Evolutionary conservation across 164 flowering plant species (phyloP).

Genomic region (Vitis rupestris): DNA sequence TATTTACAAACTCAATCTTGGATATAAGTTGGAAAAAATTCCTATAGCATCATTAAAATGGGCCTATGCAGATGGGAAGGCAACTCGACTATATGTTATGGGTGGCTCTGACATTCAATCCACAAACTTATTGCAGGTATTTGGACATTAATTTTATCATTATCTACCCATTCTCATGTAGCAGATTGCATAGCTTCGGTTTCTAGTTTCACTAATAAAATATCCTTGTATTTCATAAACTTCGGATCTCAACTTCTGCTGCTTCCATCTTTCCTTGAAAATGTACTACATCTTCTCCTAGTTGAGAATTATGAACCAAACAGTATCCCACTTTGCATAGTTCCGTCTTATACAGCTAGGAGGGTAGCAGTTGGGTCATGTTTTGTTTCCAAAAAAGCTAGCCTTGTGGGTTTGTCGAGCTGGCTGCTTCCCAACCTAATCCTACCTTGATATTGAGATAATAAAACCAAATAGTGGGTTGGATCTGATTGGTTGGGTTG

Average conservation of each 20-base stretch:
- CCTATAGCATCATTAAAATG: conserved; percentile 75
- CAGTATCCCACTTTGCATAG: background rate
- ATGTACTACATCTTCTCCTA: background rate
- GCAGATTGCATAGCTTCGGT: background rate
- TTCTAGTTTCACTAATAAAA: background rate
- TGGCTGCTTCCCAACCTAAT: no score
- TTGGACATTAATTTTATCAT: background rate
- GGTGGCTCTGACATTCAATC: conserved; percentile 49
- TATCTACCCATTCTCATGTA: background rate
- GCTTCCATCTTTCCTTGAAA: background rate
- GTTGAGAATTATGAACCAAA: background rate
- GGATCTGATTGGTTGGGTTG: background rate
- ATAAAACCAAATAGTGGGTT: no score
- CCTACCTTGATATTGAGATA: no score
- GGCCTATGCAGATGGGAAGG: conserved; percentile 66
- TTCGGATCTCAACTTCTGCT: background rate
- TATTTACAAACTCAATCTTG: conserved; percentile 68
- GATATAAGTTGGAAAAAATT: conserved; percentile 73
- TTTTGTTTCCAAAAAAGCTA: no score
- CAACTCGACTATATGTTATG: conserved; percentile 65
- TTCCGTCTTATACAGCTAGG: background rate
- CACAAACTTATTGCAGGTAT: conserved; percentile 71
- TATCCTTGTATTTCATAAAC: background rate
- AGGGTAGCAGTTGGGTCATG: no score
- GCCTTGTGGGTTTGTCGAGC: no score